These are phyloP conservation scores for Gymnopus androsaceus DNA, from an alignment of 1,284 basidiomycete genomes.

Conservation along the genomic window DNA sequence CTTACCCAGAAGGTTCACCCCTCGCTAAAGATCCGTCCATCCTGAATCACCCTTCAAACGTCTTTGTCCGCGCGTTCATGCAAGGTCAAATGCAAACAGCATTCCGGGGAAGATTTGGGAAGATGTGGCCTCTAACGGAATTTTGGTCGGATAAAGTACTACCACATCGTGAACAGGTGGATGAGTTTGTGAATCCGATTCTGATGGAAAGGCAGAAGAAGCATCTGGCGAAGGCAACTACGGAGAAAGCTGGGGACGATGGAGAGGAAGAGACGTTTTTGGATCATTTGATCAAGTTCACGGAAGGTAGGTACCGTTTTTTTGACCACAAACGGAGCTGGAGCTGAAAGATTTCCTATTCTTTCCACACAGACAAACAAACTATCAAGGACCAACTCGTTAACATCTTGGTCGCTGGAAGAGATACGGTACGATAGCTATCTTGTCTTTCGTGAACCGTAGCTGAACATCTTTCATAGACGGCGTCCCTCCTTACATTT, in stretches of 20 bases:
- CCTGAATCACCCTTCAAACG: no score
- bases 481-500: constrained; percentile 43
- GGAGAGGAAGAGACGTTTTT: constrained; percentile 39
- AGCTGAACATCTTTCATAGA: constrained; percentile 30
- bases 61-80: no score
- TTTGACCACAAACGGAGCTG: background rate
- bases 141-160: constrained; percentile 40
- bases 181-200: constrained; percentile 46
- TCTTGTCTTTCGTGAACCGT: background rate
- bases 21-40: no score
- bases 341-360: background rate
- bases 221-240: constrained; percentile 3
- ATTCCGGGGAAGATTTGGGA: no score
- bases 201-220: constrained; percentile 30
- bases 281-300: constrained; percentile 41
- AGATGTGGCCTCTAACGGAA: constrained; percentile 43
- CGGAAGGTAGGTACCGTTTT: constrained; percentile 34
- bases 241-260: constrained; percentile 17
- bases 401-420: constrained; percentile 40
- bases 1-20: no score
- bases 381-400: constrained; percentile 43
- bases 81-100: no score
- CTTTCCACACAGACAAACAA: constrained; percentile 29
- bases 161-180: constrained; percentile 28
- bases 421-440: constrained; percentile 39